These are phyloP conservation scores for Colletotrichum tanaceti DNA, from an alignment of 2,329 filamentous ascomycete species.

Conservation along the genomic window DNA sequence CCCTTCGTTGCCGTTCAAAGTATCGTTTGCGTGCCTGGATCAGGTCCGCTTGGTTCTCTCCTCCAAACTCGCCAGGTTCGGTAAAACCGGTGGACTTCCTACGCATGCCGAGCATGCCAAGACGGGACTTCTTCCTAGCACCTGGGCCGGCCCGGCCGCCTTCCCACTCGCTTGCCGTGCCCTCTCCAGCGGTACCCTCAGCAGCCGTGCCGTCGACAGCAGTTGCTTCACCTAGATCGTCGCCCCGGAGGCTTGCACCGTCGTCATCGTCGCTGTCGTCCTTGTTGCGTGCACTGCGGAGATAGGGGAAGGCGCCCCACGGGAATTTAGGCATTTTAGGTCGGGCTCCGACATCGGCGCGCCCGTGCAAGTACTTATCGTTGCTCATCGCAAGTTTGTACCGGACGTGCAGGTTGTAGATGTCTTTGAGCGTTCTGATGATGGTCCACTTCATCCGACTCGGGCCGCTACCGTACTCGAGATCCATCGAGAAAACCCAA, in stretches of 20 bases:
- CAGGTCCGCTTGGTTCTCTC: conserved; percentile 54
- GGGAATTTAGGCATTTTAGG: conserved; percentile 92
- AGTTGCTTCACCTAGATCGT: conserved; percentile 55
- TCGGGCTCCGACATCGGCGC: conserved; percentile 71
- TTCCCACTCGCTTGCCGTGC: conserved; percentile 50
- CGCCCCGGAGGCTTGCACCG: conserved; percentile 52
- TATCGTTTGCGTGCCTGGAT: conserved; percentile 67
- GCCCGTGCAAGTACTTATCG: conserved; percentile 81
- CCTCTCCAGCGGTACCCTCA: conserved; percentile 68
- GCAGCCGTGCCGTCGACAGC: conserved; percentile 55
- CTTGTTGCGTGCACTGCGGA: conserved; percentile 82
- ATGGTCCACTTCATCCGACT: conserved; percentile 98
- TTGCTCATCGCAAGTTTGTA: conserved; percentile 90
- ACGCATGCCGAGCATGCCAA: conserved; percentile 64
- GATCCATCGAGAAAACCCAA: conserved; percentile 87
- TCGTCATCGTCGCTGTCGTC: conserved; percentile 86
- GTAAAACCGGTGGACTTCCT: conserved; percentile 64
- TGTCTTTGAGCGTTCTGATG: conserved; percentile 86
- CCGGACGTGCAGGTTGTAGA: conserved; percentile 90
- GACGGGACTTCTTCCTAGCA: conserved; percentile 62
- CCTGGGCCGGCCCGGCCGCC: conserved; percentile 40
- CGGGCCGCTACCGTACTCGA: conserved; percentile 95
- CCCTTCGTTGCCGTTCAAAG: conserved; percentile 83
- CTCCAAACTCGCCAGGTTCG: conserved; percentile 58
- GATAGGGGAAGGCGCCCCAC: conserved; percentile 87